phyloP scores from a whole-genome alignment of 768 basidiomycete genomes.

The Tephrocybe sp. region DNA sequence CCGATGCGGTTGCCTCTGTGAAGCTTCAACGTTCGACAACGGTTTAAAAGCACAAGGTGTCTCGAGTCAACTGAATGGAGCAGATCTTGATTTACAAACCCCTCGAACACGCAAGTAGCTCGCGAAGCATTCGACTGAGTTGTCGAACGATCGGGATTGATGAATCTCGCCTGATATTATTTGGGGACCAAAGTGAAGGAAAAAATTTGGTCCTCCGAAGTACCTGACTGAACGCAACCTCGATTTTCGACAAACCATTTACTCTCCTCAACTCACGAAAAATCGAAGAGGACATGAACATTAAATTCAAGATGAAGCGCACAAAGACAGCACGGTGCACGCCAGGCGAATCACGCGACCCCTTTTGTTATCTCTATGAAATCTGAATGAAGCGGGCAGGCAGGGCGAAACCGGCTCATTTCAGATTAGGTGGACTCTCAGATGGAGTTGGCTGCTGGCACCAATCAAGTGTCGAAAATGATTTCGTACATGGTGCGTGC shows the following conservation, averaged over 20 bases:
- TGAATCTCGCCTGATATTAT: background rate
- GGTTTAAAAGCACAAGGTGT: too few species aligned
- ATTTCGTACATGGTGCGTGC: background rate
- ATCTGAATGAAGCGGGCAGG: background rate
- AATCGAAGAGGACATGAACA: too few species aligned
- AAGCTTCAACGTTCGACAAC: too few species aligned
- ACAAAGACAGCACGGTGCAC: too few species aligned
- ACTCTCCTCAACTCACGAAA: too few species aligned
- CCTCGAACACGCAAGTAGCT: too few species aligned
- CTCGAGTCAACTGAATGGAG: too few species aligned
- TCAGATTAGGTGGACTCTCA: conserved; percentile 3
- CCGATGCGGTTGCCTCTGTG: too few species aligned
- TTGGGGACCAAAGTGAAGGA: background rate
- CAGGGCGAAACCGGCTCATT: conserved; percentile 5
- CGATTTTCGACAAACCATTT: background rate
- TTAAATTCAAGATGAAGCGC: too few species aligned
- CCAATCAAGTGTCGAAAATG: conserved; percentile 3
- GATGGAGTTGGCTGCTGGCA: background rate
- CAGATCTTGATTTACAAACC: too few species aligned
- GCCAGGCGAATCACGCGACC: too few species aligned
- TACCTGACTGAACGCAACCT: background rate
- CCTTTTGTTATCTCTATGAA: background rate
- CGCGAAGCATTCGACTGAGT: background rate
- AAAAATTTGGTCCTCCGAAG: background rate
- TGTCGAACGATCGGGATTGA: background rate